Evolutionary conservation across 371 early-diverging fungal species (phyloP).

Genomic region (Dichotomocladium elegans): DNA sequence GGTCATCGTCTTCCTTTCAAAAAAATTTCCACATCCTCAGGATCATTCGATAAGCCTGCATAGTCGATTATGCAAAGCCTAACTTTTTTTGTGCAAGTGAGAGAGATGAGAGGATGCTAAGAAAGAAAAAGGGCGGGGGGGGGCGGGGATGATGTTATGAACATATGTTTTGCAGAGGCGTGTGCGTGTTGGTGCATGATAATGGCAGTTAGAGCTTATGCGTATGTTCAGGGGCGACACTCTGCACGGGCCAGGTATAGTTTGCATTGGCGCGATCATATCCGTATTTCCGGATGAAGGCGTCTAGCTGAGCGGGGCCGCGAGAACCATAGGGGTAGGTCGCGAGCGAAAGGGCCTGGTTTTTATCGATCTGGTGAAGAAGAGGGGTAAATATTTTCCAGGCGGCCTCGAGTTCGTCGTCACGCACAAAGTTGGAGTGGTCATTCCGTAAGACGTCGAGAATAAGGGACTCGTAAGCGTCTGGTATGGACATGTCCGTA

Average conservation of each 20-base stretch:
- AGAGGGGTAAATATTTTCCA: conserved; percentile 97
- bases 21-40: too few relatives aligned
- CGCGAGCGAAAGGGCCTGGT: conserved; percentile 54
- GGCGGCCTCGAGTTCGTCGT: conserved; percentile 92
- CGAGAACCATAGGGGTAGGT: conserved; percentile 83
- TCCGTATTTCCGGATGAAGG: conserved; percentile 72
- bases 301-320: conserved; percentile 76
- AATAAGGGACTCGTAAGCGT: conserved; percentile 93
- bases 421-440: conserved; percentile 94
- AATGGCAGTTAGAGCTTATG: too few relatives aligned
- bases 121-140: too few relatives aligned
- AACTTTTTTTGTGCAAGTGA: too few relatives aligned
- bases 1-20: too few relatives aligned
- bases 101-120: too few relatives aligned
- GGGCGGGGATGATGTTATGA: too few relatives aligned
- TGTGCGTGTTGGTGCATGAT: too few relatives aligned
- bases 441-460: conserved; percentile 88
- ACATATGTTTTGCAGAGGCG: too few relatives aligned
- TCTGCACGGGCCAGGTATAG: conserved; percentile 43
- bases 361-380: conserved; percentile 78
- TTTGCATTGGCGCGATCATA: conserved; percentile 48
- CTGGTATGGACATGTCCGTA: conserved; percentile 82
- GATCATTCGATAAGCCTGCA: too few relatives aligned
- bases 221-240: conserved; percentile 15
- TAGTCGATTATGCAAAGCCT: too few relatives aligned